Conservation (phyloP, 179 eudicot species). For the Beta macrorhiza region DNA sequence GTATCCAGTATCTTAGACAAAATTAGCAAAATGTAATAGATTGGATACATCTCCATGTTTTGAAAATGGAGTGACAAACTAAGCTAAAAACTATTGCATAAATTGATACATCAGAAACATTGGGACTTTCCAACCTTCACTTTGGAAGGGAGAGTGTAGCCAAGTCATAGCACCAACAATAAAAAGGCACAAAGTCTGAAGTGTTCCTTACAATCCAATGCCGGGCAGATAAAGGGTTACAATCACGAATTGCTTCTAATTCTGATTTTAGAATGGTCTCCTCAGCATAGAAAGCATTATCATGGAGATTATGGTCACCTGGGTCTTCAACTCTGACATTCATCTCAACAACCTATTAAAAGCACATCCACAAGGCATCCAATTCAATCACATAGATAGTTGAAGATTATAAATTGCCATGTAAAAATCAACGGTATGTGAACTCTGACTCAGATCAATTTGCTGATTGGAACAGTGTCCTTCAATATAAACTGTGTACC, state of each 20-base stretch:
- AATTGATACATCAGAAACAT: not conserved
- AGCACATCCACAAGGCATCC: not conserved
- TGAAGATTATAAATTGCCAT: not conserved
- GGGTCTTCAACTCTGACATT: slow-evolving; percentile 87
- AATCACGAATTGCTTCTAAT: slow-evolving; percentile 81
- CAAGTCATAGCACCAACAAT: not conserved
- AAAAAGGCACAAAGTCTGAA: not conserved
- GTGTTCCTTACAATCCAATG: slow-evolving; percentile 81
- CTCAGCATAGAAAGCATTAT: slow-evolving; percentile 86
- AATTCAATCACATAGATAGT: not conserved
- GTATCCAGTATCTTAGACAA: not conserved
- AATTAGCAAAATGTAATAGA: not conserved
- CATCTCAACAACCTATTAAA: slow-evolving; percentile 75
- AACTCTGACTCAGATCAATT: not conserved
- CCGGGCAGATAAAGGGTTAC: slow-evolving; percentile 80
- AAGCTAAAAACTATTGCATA: not conserved
- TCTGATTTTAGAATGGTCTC: slow-evolving; percentile 78
- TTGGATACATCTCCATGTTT: not conserved
- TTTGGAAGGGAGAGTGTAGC: not conserved
- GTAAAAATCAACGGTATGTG: not conserved
- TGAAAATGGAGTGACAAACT: not conserved
- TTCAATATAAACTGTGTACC: not conserved
- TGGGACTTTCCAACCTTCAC: not conserved
- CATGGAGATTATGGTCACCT: slow-evolving; percentile 76
- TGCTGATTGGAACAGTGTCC: not conserved